Base-by-base conservation (phyloP, 257 asterid species). In the Solanum appendiculatum region DNA sequence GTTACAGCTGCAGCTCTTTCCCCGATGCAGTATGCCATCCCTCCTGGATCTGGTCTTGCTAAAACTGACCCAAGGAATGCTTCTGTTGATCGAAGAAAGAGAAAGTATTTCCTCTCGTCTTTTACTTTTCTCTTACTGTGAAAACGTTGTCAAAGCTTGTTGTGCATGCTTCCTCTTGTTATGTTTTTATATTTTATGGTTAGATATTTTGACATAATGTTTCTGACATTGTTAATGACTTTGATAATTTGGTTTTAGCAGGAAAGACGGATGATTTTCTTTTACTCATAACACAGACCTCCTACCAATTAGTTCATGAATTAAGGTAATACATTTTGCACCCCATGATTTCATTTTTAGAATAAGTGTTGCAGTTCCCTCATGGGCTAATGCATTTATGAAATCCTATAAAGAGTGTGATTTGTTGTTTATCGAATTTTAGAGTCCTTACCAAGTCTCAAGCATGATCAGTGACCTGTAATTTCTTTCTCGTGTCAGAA, bases 1-100 rank as follows among this genome's bases (percentile, higher is more conserved):
- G 91, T 91, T 80, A 85, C 90, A 18, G 90, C 91, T 69, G 94
- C 93, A 87, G 95, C 94, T 48, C 95, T 90, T 54, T 91, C 97
- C 15, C 92, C 95, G 1, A 92, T 94, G 94, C 98, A 89, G 88
- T 97, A 89, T 89, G 98, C 93, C 36, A 89, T 91, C 20, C 91
- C 92, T 82, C 90, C 96, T 56, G 98, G 96, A 46, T 90, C 98
- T 77, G 87, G 88, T 84, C 90, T 92, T 29, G 92, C 89, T 9
- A 95, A 92, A 92, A 93, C 88, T 75, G 98, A 95, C 48, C 89
- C 91, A 31, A 96, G 99, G 92, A 97, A 83, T 88, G 90, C 89
- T 40, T 90, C 90, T 73, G 82, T 89, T 33, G 99, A 97, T 86
- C 89, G 98, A 90, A 91, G 99, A 82, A 97, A 94, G 93, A 91